These are phyloP conservation scores for Globisporangium solare DNA, from an alignment of 352 stramenopile genomes.

Conservation along the genomic window DNA sequence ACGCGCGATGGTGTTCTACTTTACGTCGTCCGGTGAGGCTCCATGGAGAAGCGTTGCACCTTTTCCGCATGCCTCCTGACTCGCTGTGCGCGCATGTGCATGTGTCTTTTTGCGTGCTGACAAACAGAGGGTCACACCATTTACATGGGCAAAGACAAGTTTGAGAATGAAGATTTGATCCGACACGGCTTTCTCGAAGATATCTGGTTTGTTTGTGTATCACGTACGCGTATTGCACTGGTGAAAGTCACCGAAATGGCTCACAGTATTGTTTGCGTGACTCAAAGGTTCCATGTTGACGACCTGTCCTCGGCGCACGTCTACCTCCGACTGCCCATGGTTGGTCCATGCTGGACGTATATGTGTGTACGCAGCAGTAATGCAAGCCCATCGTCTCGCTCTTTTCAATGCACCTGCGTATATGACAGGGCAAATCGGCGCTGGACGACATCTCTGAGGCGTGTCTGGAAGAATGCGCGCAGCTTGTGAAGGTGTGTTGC, in stretches of 20 bases:
- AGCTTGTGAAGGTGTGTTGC: constrained; percentile 86
- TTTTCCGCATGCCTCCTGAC: too few relatives aligned
- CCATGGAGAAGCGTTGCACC: too few relatives aligned
- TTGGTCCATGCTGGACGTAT: constrained; percentile 18
- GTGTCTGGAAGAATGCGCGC: constrained; percentile 86
- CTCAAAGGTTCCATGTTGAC: constrained; percentile 95
- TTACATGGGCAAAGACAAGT: constrained; percentile 99
- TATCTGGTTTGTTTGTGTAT: constrained; percentile 70
- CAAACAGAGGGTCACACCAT: constrained; percentile 86
- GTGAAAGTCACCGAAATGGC: not conserved
- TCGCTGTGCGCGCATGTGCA: not conserved
- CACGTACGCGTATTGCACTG: not conserved
- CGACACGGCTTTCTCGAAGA: constrained; percentile 95
- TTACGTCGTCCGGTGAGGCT: constrained; percentile 70
- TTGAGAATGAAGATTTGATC: constrained; percentile 99
- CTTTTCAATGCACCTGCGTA: not conserved
- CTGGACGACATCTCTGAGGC: constrained; percentile 76
- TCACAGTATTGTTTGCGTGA: not conserved
- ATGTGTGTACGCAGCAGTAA: not conserved
- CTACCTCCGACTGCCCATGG: constrained; percentile 92
- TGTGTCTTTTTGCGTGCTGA: not conserved
- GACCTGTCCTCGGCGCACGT: constrained; percentile 98
- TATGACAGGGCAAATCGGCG: constrained; percentile 53
- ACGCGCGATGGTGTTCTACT: constrained; percentile 70
- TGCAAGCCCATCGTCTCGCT: not conserved